Evolutionary conservation across 306 rosid species (phyloP), one percentile per base, ranked within the genome.

Genomic region (Vicia sativa): DNA sequence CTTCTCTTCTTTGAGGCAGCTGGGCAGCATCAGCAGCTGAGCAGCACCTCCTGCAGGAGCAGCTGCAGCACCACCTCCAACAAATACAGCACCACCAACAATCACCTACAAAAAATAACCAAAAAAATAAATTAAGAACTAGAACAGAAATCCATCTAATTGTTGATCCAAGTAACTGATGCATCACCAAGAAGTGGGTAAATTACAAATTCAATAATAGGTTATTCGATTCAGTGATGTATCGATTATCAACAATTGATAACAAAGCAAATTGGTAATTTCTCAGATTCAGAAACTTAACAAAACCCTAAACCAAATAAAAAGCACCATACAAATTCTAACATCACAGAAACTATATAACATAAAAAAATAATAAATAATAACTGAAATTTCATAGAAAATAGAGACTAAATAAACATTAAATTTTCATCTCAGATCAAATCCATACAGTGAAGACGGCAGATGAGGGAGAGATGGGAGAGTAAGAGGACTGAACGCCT

Each of bases 391-490:
- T n/a, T n/a, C n/a, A n/a, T n/a, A n/a, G n/a, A 50, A 8, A 12
- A 8, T 1, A 5, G 34, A 28, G 34, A 4, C 6, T 28, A 31
- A 35, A n/a, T n/a, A 46, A 14, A 16, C 13, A 11, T 63, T 2
- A 13, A 12, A n/a, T 4, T 60, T 18, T 50, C 0, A 39, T 29
- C 10, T 48, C 19, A 12, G 54, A 59, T 58, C 10, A 48, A 37
- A 44, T n/a, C 2, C 6, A 37, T 57, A 92, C 98, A 96, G 84
- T 91, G 62, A 89, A 92, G 54, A 92, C 88, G 1, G 85, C 96
- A 16, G 98, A 87, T 25, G 77, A 1, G 2, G 98, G 96, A 21
- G 81, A 35, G 21, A 89, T 64, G 14, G n/a, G 6, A 42, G 98
- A 87, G 86, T 74, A 92, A 25, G 98, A 87, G 57, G 89, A 79